phyloP scores from a whole-genome alignment of 2,329 filamentous ascomycete genomes.

The Nemania abortiva region DNA sequence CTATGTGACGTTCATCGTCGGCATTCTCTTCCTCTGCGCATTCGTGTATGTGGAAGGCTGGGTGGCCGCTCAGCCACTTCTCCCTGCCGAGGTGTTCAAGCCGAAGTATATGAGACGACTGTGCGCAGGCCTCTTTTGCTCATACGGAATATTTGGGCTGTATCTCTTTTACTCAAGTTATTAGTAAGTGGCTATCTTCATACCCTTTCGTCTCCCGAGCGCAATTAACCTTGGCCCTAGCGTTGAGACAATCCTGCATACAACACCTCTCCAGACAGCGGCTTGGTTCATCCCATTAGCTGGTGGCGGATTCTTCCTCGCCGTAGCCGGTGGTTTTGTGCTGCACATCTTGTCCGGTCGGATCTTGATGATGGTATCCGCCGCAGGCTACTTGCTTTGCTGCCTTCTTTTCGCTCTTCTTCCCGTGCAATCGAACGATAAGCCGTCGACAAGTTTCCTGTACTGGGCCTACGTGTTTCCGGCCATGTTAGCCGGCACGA shows the following conservation, averaged over 20 bases:
- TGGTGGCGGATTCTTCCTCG: constrained; percentile 74
- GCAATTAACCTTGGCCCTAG: constrained; percentile 51
- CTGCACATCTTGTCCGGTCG: constrained; percentile 74
- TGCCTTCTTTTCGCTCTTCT: constrained; percentile 74
- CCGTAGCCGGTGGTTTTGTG: constrained; percentile 72
- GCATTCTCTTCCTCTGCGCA: constrained; percentile 67
- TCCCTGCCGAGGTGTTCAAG: constrained; percentile 77
- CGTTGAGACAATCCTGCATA: constrained; percentile 70
- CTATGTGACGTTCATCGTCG: constrained; percentile 72
- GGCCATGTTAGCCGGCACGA: constrained; percentile 74
- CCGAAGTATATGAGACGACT: constrained; percentile 77
- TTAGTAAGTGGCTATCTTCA: constrained; percentile 46
- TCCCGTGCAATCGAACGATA: constrained; percentile 63
- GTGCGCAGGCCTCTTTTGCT: constrained; percentile 70
- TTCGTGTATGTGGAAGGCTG: constrained; percentile 80
- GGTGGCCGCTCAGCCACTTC: constrained; percentile 74
- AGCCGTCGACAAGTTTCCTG: constrained; percentile 54
- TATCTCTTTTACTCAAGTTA: constrained; percentile 76
- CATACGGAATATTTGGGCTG: constrained; percentile 76
- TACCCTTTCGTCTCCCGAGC: background rate
- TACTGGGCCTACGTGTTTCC: constrained; percentile 84
- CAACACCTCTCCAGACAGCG: constrained; percentile 71
- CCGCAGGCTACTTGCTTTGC: constrained; percentile 68
- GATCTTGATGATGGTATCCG: constrained; percentile 71
- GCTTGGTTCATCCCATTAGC: constrained; percentile 78